These are phyloP conservation scores for Alternaria viburni DNA, from an alignment of 2,329 filamentous ascomycete genomes.

Conservation along the genomic window DNA sequence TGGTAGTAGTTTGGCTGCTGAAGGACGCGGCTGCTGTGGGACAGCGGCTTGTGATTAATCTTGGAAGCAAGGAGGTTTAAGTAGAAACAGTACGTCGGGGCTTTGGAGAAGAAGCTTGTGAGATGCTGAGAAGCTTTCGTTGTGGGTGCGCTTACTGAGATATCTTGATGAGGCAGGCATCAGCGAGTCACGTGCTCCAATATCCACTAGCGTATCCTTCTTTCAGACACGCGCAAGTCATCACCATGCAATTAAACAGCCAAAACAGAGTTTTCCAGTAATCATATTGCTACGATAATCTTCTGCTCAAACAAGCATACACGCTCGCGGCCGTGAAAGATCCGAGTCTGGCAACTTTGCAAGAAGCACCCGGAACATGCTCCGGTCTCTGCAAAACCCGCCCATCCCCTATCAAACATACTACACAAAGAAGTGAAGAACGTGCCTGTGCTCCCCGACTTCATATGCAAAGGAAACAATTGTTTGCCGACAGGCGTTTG, in stretches of 20 bases:
- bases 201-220: not conserved
- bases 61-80: not conserved
- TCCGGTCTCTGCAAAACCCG: not conserved
- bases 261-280: not conserved
- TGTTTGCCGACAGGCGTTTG: slow-evolving; percentile 7
- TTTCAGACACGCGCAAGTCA: not conserved
- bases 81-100: not conserved
- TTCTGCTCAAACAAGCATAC: slow-evolving; percentile 12
- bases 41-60: not conserved
- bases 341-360: not conserved
- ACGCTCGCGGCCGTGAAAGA: slow-evolving; percentile 8
- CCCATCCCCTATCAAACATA: slow-evolving; percentile 10
- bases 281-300: slow-evolving; percentile 13
- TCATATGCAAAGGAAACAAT: not conserved
- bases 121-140: not conserved
- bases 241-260: not conserved
- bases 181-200: not conserved
- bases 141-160: not conserved
- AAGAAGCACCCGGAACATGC: not conserved
- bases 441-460: not conserved
- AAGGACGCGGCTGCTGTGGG: not conserved
- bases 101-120: not conserved
- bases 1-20: not conserved
- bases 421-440: slow-evolving; percentile 29
- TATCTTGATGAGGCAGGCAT: not conserved